Evolutionary conservation across 805 yeast genomes (phyloP), one percentile per base, ranked within the genome.

Genomic region (Blastobotrys attinorum): DNA sequence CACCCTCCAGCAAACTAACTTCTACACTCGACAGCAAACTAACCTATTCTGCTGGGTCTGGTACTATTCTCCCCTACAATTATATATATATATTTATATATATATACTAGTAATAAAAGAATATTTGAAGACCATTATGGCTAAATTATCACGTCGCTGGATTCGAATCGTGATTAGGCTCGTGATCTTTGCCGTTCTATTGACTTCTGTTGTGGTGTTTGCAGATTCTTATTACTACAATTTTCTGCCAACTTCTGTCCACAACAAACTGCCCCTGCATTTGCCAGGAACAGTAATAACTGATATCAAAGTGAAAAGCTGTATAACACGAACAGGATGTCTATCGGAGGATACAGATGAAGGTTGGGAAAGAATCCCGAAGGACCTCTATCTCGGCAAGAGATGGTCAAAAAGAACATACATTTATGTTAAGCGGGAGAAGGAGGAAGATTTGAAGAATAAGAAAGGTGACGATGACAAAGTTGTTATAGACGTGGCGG

Each of bases 381-480:
- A 75, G 50, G 81, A 77, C 53, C 61, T 77, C 31, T 53, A 55
- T 15, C 62, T 77, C 44, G 70, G 70, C 3, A 50, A 31, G 15
- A 45, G 36, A 7, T 75, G 77, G 77, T 49, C 65, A 29, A 54
- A 58, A 39, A 60, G 61, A 39, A 66, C 68, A 32, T 76, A 53
- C 53, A 50, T 77, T 16, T 64, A 54, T 49, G 56, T 52, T n/a
- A 52, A 57, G 40, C 33, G 56, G 17, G 54, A 38, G 18, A 29
- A 31, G 10, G 42, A 39, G 22, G 13, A 16, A 11, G 42, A 22
- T 15, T 51, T 69, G 4, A 70, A 66, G 45, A n/a, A n/a, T n/a
- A n/a, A n/a, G n/a, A n/a, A n/a, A n/a, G n/a, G n/a, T n/a, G 51
- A 67, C 13, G 66, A 67, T 10, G 60, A 69, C 13, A 20, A 41